Base-by-base conservation (phyloP, 2,329 filamentous ascomycete species). In the Tympanopsis confertula region DNA sequence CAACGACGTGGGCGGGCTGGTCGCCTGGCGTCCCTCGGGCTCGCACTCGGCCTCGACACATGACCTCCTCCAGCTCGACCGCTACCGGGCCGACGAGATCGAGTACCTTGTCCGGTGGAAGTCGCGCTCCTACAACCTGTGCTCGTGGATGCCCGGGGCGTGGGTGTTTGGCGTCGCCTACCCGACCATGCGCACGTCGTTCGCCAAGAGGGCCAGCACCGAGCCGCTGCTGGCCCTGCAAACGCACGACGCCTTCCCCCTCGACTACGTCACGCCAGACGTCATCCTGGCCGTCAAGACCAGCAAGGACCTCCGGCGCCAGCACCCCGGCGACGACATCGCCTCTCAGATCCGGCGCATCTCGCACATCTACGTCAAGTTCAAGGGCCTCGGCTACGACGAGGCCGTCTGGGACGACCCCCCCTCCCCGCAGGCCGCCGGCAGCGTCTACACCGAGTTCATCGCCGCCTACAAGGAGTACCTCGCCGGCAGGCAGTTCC, bases 61-160 rank as follows among this genome's bases (percentile, higher is more conserved):
- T 68, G 38, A 61, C 63, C 1, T 66, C 68, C 35, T 61, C 74
- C 19, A 61, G 72, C 38, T 61, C 85, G n/a, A 57, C 61, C 10
- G n/a, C 22, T 26, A 26, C 22, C 7, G 22, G 7, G 82, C 91
- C 50, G 82, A 86, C 39, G 69, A 83, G n/a, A 88, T 88, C 45
- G 86, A 95, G 47, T 98, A 96, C 50, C 71, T 98, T 2, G 63
- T 98, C 48, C 94, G 91, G 53, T 96, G 88, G 86, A 77, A 82
- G 33, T 66, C 68, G 0, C 69, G 74, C 39, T 94, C 89, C 0
- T 91, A 95, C 50, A 82, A 78, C 44, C 80, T 85, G 45, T 86
- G 84, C 38, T 69, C 66, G 5, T 98, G 93, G 91, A 82, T 86
- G 69, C 77, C 86, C 7, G 91, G 89, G 12, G 70, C 82, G 13